Percentiles rank a stretch among this genome's conserved stretches.
phyloP scores from a whole-genome alignment of 495 filamentous ascomycete species.

The Venustampulla echinocandica region DNA sequence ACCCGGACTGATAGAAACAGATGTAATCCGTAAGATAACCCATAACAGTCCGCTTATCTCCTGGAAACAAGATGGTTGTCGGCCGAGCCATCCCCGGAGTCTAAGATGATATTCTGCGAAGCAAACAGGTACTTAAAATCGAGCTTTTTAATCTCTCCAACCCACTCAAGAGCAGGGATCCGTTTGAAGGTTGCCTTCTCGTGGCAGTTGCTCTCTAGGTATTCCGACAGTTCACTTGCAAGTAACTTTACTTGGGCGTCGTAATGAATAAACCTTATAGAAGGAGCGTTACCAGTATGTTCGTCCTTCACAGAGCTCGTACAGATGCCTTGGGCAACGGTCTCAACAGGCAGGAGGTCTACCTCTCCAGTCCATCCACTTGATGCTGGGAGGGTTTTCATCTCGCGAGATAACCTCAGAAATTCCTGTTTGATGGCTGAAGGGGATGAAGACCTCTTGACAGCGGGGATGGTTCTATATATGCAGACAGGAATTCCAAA shows the following conservation, averaged over 20 bases:
- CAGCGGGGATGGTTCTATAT: no score
- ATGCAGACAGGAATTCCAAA: slow-evolving; percentile 30
- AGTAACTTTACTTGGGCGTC: not conserved
- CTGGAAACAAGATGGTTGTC: no score
- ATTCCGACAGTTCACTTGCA: not conserved
- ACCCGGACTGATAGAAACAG: no score
- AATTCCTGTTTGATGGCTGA: not conserved
- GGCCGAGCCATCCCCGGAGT: no score
- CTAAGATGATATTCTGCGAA: not conserved
- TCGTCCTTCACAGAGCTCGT: no score
- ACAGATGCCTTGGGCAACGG: not conserved
- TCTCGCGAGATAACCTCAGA: not conserved
- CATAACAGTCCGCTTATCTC: no score
- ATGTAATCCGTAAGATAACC: no score
- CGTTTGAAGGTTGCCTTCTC: not conserved
- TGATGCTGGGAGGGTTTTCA: not conserved
- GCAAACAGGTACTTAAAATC: not conserved
- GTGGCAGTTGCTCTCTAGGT: not conserved
- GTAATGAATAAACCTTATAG: not conserved
- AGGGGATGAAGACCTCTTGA: no score
- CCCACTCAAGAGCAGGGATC: not conserved
- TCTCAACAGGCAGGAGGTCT: not conserved
- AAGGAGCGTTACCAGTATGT: no score
- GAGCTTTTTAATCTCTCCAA: not conserved
- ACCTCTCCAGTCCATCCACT: not conserved